Base-by-base conservation (phyloP, 2,329 filamentous ascomycete genomes). In the Monilinia aucupariae region DNA sequence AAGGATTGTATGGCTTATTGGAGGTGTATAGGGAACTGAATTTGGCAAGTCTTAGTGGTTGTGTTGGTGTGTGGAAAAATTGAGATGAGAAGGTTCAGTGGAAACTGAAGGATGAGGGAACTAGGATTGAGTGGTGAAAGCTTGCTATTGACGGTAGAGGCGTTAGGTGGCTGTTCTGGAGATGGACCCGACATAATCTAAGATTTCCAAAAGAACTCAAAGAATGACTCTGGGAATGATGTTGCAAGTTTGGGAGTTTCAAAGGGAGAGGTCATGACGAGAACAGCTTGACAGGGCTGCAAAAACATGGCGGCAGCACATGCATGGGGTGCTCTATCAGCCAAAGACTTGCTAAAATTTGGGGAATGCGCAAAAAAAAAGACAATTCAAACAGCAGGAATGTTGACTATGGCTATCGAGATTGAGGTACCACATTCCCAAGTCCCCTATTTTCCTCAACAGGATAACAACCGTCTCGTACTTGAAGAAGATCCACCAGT, bases 1-100 rank as follows among this genome's bases (percentile, higher is more conserved):
- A 7, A 87, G 74, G 48, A 88, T 80, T 10, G 81, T 79, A 83
- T 85, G 88, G 13, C 67, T 70, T 13, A 27, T 41, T 5, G 59
- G 22, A 15, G 59, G 43, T n/a, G 30, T 13, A n/a, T 32, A 48
- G 12, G 43, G 27, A 41, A 50, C 45, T 50, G 5, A 65, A 67
- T 4, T 17, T 37, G 12, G 41, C 1, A 3, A n/a, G 39, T 25
- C 4, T 20, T 25, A 22, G 27, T 41, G n/a, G 12, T 25, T 39
- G 10, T 41, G 41, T 20, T 58, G 15, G 4, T n/a, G n/a, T n/a
- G n/a, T n/a, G n/a, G n/a, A n/a, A n/a, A n/a, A n/a, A n/a, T n/a
- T n/a, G 72, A 72, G 12, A 71, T 59, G 55, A 82, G n/a, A 71
- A 25, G 74, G 43, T n/a, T 15, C 22, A 22, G 9, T n/a, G n/a